Base-by-base conservation (phyloP, 192 early-diverging fungal species). In the Gigaspora rosea region DNA sequence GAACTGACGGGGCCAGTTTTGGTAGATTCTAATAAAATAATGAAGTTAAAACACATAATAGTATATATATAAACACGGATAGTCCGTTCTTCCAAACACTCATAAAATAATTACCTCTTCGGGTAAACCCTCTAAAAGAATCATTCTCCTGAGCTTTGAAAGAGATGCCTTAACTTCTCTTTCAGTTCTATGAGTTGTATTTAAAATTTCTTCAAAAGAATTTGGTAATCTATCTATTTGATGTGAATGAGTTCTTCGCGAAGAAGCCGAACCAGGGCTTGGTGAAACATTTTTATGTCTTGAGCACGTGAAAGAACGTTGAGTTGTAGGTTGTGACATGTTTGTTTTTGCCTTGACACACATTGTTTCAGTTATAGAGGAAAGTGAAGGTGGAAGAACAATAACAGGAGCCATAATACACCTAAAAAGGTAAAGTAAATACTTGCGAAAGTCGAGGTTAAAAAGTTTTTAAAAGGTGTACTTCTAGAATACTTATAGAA, bases 121-220 rank as follows among this genome's bases (percentile, higher is more conserved):
- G 22, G 91, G 92, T 20, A 93, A 81, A 57, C 92, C 91, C 51
- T 90, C 84, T 41, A 81, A 78, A 6, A 92, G 78, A 58, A 93
- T 82, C 67, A 91, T 73, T 77, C 75, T 59, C 59, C 92, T 76
- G 54, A 93, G 74, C 36, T 81, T 85, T 22, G 83, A 80, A 27
- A 92, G 80, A 6, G 85, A 86, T 41, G 82, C 85, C 36, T 87
- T 80, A 80, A 92, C 82, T 27, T 86, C 81, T 13, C 73, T 69
- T 62, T 93, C 91, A 3, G 86, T 86, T 59, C 80, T 32, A 79
- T 90, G 88, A 32, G 82, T 82, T 8, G 84, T 81, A 20, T 52
- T 71, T 20, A 93, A 80, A 27, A 92, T 48, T 41, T 65, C 69
- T 52, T 87, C 86, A 76, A 88, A 81, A 27, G 20, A 35, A 46